phyloP scores from a whole-genome alignment of 495 filamentous ascomycete species.

The Copromyces sp. region DNA sequence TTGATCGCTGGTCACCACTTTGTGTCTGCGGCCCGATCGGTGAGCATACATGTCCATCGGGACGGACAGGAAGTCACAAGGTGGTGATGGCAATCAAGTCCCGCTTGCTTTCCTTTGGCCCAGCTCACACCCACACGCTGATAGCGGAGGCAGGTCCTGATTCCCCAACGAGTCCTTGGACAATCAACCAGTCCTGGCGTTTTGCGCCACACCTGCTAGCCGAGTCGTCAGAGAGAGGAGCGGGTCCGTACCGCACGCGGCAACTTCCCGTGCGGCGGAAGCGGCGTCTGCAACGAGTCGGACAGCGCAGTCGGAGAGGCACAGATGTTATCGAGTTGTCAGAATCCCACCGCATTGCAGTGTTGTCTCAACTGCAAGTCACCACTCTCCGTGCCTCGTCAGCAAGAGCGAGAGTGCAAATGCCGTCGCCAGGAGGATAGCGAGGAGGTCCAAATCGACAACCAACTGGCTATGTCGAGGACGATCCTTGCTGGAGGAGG shows the following conservation, averaged over 20 bases:
- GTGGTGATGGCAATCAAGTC: slow-evolving; percentile 26
- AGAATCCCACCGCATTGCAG: not conserved
- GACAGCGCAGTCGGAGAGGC: not conserved
- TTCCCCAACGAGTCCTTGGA: not conserved
- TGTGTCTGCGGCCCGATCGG: slow-evolving; percentile 15
- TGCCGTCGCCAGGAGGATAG: not conserved
- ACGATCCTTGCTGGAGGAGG: not conserved
- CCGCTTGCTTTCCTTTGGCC: slow-evolving; percentile 12
- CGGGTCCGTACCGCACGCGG: not conserved
- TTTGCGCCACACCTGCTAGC: not conserved
- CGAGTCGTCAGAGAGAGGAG: not conserved
- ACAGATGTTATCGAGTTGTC: not conserved
- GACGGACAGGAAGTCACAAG: slow-evolving; percentile 21
- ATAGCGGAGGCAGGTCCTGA: slow-evolving; percentile 4
- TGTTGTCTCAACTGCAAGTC: not conserved
- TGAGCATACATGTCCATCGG: slow-evolving; percentile 12
- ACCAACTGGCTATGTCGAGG: not conserved
- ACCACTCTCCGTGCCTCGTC: not conserved
- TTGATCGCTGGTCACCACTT: slow-evolving; percentile 7
- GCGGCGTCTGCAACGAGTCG: not conserved
- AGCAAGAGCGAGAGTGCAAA: not conserved
- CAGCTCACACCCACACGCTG: slow-evolving; percentile 6
- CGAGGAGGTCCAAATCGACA: not conserved
- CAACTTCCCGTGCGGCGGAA: not conserved
- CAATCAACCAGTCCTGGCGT: not conserved